Evolutionary conservation across 2,329 filamentous ascomycete species (phyloP), one percentile per base, ranked within the genome.

Genomic region (Lizonia empirigonia): DNA sequence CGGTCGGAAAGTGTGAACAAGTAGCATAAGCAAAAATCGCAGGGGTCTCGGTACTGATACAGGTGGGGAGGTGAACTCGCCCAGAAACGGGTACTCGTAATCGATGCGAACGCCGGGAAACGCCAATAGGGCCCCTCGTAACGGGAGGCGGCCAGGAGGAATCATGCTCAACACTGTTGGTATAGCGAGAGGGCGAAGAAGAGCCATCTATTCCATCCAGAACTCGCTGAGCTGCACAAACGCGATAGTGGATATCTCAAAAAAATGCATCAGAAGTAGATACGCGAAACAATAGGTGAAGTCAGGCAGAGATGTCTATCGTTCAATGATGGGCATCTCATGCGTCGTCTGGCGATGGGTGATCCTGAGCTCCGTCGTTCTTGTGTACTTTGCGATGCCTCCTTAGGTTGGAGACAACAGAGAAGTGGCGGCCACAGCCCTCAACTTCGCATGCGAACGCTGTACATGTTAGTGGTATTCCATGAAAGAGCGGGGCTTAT

Each of bases 371-470:
- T 38, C 73, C 72, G 44, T 90, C 88, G 64, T 87, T 86, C 76
- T 91, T 94, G 81, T 99, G 94, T 38, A 97, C 93, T 78, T 97
- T 97, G 71, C 91, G 89, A 77, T 99, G 94, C 66, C 94, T 84
- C 59, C 94, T 87, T 48, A 97, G 80, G 73, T 99, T 99, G 35
- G 92, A 97, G 18, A 97, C 94, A 20, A 97, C 94, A 0, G 93
- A 97, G 75, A 99, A 97, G 69, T 96, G 90, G 64, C 94, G 87
- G 30, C 93, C 93, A 70, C 94, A 99, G 38, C 92, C 92, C 70
- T 96, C 91, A 48, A 96, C 90, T 66, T 97, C 91, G 69, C 94
- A 97, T 19, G 88, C 88, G 70, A 96, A 97, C 60, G 94, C 92
- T 97, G 69, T 48, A 15, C 9, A 5, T 22, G 40, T 68, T 58